A percentile compares a stretch with the other conserved stretches of the same genome.
phyloP scores from a whole-genome alignment of 1,139 yeast genomes.

The Scheffersomyces cryptocercus region DNA sequence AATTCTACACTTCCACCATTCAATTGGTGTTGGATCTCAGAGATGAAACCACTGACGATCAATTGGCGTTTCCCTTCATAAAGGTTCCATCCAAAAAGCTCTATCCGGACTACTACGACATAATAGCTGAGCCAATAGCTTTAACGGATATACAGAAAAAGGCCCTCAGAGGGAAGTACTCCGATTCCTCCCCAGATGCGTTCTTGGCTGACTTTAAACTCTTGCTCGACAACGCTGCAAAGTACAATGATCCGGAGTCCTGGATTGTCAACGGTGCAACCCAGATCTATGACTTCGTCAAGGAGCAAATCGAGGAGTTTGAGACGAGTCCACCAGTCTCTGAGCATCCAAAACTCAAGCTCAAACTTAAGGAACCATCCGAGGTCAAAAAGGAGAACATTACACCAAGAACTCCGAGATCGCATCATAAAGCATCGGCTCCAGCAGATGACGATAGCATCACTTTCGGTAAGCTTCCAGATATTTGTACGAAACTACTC shows the following conservation, averaged over 20 bases:
- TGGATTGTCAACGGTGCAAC: conserved; percentile 61
- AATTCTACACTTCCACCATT: conserved; percentile 29
- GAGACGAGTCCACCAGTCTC: conserved; percentile 2
- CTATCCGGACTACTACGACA: conserved; percentile 80
- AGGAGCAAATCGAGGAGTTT: conserved; percentile 37
- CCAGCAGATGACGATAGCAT: conserved; percentile 9
- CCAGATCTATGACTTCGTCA: conserved; percentile 42
- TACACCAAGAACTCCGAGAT: too few relatives aligned
- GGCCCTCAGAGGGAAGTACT: conserved; percentile 35
- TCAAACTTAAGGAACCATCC: conserved; percentile 16
- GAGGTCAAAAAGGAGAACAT: background rate
- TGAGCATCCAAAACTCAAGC: conserved; percentile 21
- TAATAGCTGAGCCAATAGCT: conserved; percentile 67
- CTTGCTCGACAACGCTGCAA: conserved; percentile 58
- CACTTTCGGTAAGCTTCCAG: conserved; percentile 24
- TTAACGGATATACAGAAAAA: conserved; percentile 61
- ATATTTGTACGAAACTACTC: conserved; percentile 26
- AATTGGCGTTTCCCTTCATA: conserved; percentile 55
- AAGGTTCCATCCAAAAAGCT: conserved; percentile 72
- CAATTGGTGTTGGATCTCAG: conserved; percentile 26
- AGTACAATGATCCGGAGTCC: conserved; percentile 63
- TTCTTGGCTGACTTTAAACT: conserved; percentile 58
- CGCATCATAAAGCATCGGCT: too few relatives aligned
- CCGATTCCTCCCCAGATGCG: conserved; percentile 29
- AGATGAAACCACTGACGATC: conserved; percentile 33